Base-by-base conservation (phyloP, 768 basidiomycete genomes). In the Amanita thiersii region DNA sequence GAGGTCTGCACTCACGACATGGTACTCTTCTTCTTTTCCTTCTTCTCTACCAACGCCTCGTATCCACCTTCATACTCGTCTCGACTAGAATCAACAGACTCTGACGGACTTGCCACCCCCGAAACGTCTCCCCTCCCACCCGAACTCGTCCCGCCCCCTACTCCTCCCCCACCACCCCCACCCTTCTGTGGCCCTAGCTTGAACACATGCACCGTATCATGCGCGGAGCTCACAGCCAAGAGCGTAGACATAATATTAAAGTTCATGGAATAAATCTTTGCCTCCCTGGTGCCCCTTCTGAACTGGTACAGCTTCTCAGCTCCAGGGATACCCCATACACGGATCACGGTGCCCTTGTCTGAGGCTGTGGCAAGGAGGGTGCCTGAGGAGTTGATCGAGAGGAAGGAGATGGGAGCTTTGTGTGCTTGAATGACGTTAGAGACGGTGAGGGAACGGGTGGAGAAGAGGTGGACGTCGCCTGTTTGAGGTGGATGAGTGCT, bases 351-450 rank as follows among this genome's bases (percentile, higher is more conserved):
- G 10, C 96, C 96, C 56, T 93, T 94, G 33, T 93, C 90, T 1
- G 83, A 86, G 10, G 91, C 82, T 4, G 94, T 93, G 15, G 94
- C 96, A 30, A 99, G 80, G 41, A 97, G 70, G 0, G 87, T 87
- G 9, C 94, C 94, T 0, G 82, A 72, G 2, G 78, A 73, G 61
- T 93, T 94, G 61, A 99, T 76, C 4, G 86, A 70, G 35, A 98
- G 71, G 53, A 79, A 80, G 5, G 92, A 86, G 47, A 99, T 81
- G 3, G 94, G 89, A 1, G 91, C 64, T 62, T 97, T 97, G 67
- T 99, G 96, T 12, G 96, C 96, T 55, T 91, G 93, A 44, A 99
- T 86, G 53, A 94, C 90, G 66, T 99, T 98, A 32, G 88, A 78
- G 20, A 93, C 88, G 2, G 86, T 86, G 20, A 97, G 77, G 5